Percentiles rank a stretch among this genome's conserved stretches.
phyloP scores from a whole-genome alignment of 371 early-diverging fungal species.

The Mortierella sp. region DNA sequence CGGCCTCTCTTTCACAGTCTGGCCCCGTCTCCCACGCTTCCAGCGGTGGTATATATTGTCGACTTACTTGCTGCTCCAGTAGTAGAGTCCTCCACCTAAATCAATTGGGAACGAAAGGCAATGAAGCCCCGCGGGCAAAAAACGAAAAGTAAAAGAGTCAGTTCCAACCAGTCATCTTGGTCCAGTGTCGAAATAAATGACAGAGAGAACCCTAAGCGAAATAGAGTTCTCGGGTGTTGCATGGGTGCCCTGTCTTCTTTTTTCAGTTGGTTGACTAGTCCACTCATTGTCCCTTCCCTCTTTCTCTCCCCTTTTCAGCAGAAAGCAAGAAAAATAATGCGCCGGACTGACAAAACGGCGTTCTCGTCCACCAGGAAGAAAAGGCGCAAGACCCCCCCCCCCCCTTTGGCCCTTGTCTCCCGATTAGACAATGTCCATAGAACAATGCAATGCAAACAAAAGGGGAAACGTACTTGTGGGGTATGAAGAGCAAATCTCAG shows the following conservation, averaged over 20 bases:
- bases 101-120: background rate
- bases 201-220: conserved; percentile 5
- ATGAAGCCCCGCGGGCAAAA: background rate
- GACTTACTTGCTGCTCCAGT: conserved; percentile 53
- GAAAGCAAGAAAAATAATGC: background rate
- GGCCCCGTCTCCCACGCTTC: too few relatives aligned
- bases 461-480: conserved; percentile 60
- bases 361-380: background rate
- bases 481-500: conserved; percentile 70
- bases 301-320: background rate
- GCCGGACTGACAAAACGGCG: background rate
- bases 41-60: background rate
- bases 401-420: background rate
- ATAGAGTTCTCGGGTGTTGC: conserved; percentile 21
- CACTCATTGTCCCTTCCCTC: background rate
- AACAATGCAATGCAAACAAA: background rate
- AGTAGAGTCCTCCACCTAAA: conserved; percentile 52
- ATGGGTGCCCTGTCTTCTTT: background rate
- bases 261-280: too few relatives aligned
- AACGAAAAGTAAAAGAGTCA: background rate
- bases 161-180: background rate
- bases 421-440: background rate
- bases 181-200: conserved; percentile 5
- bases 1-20: background rate
- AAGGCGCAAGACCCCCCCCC: too few relatives aligned